A percentile compares a stretch with the other conserved stretches of the same genome.
Conservation (phyloP, 1,139 yeast genomes). For the Debaryomyces robertsiae region DNA sequence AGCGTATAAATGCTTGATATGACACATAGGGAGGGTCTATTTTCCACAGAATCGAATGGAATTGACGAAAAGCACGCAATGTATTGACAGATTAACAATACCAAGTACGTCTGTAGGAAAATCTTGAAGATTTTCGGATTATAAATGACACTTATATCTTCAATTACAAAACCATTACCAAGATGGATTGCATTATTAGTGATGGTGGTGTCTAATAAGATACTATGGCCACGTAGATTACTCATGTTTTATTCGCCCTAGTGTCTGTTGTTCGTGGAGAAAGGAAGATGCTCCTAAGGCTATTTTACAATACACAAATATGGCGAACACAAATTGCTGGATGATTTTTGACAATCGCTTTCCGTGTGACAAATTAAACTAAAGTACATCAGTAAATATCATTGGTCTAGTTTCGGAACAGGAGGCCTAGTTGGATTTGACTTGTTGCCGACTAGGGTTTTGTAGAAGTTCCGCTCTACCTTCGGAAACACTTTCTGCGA, state of each 20-base stretch:
- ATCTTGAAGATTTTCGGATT: slow-evolving; percentile 20
- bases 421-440: slow-evolving; percentile 33
- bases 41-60: slow-evolving; percentile 46
- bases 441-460: slow-evolving; percentile 25
- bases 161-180: slow-evolving; percentile 21
- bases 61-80: slow-evolving; percentile 40
- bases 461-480: slow-evolving; percentile 52
- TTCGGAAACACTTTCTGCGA: slow-evolving; percentile 53
- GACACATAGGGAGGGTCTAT: slow-evolving; percentile 37
- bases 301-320: slow-evolving; percentile 9
- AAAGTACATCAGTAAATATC: not conserved
- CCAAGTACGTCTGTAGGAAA: slow-evolving; percentile 30
- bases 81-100: slow-evolving; percentile 39
- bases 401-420: not conserved
- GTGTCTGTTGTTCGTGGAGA: too few species aligned
- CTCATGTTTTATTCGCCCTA: too few species aligned
- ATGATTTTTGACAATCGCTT: too few species aligned
- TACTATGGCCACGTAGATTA: slow-evolving; percentile 18
- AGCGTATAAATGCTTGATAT: slow-evolving; percentile 32
- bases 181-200: slow-evolving; percentile 26
- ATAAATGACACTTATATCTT: slow-evolving; percentile 26
- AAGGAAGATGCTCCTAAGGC: too few species aligned
- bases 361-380: too few species aligned
- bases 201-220: slow-evolving; percentile 24
- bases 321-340: slow-evolving; percentile 5